Evolutionary conservation across 257 asterid species (phyloP).

Genomic region (Nicotiana knightiana): DNA sequence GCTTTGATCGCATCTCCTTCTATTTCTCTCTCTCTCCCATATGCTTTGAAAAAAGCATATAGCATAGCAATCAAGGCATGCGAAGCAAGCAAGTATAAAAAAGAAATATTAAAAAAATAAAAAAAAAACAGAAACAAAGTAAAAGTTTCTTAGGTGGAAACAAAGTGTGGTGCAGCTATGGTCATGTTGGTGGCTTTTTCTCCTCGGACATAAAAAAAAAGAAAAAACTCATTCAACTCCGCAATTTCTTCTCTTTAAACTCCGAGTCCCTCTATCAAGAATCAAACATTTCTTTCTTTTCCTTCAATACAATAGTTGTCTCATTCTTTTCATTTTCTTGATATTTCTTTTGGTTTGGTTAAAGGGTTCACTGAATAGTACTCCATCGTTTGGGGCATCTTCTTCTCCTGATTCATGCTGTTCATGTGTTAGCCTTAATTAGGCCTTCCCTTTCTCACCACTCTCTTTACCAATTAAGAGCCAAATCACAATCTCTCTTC

Average conservation of each 20-base stretch:
- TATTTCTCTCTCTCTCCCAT: not conserved
- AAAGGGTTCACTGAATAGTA: not conserved
- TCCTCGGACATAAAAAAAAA: not conserved
- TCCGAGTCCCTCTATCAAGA: not conserved
- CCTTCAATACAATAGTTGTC: not conserved
- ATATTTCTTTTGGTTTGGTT: conserved; percentile 1
- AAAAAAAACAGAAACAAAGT: not conserved
- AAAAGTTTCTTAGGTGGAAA: not conserved
- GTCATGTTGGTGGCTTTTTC: not conserved
- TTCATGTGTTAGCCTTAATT: conserved; percentile 32
- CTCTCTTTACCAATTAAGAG: not conserved
- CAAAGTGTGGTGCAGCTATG: not conserved
- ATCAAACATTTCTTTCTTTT: not conserved
- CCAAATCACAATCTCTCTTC: not conserved
- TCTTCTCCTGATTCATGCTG: conserved; percentile 21
- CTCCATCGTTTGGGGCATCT: conserved; percentile 22
- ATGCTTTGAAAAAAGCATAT: not conserved
- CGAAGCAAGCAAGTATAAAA: not conserved
- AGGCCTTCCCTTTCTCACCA: conserved; percentile 5
- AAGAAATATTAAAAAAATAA: not conserved
- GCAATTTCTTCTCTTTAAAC: not conserved
- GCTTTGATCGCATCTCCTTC: conserved; percentile 18
- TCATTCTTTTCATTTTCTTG: not conserved
- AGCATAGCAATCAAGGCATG: conserved; percentile 1
- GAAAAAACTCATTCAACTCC: conserved; percentile 7